phyloP scores from a whole-genome alignment of 495 filamentous ascomycete genomes.

The Penicillium coffeae region DNA sequence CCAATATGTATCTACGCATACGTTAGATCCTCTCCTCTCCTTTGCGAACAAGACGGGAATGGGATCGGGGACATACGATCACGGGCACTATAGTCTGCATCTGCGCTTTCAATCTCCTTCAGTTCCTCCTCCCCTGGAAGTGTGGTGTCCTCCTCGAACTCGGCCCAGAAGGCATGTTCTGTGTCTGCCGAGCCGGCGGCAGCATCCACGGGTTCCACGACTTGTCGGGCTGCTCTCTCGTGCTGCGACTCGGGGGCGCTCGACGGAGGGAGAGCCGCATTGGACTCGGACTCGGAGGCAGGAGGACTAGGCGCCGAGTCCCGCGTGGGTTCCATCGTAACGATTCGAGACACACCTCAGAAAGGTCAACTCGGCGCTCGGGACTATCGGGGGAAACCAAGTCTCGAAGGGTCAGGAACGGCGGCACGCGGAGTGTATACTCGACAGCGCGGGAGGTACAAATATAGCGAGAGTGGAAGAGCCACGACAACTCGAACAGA shows the following conservation, averaged over 20 bases:
- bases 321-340: background rate
- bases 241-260: background rate
- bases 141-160: slow-evolving; percentile 54
- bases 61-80: slow-evolving; percentile 46
- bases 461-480: too few relatives aligned
- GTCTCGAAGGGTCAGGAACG: too few relatives aligned
- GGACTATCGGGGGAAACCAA: too few relatives aligned
- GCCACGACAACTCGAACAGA: too few relatives aligned
- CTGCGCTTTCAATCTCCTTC: slow-evolving; percentile 51
- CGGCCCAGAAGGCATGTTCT: slow-evolving; percentile 48
- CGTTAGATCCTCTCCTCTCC: slow-evolving; percentile 7
- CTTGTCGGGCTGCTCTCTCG: background rate
- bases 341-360: too few relatives aligned
- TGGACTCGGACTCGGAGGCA: background rate
- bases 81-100: slow-evolving; percentile 49
- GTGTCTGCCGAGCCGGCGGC: slow-evolving; percentile 18
- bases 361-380: too few relatives aligned
- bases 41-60: background rate
- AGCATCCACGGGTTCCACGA: background rate
- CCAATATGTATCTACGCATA: slow-evolving; percentile 51
- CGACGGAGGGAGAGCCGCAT: background rate
- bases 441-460: background rate
- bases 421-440: too few relatives aligned
- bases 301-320: background rate
- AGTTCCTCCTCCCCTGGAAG: slow-evolving; percentile 57